Conservation (phyloP, 805 yeast genomes). For the Sugiyamaella chiloensis region DNA sequence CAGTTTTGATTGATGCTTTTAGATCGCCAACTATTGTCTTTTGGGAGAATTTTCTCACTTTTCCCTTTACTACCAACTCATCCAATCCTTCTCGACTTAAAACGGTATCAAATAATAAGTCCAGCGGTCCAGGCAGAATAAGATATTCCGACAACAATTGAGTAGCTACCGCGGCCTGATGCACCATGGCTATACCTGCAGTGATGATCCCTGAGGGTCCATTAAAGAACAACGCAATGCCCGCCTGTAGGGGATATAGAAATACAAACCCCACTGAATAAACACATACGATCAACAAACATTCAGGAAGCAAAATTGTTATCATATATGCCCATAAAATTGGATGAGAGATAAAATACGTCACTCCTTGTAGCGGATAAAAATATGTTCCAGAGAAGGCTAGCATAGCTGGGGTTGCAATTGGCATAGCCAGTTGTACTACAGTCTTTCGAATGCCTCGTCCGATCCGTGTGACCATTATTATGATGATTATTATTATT, state of each 20-base stretch:
- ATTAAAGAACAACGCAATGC: constrained; percentile 40
- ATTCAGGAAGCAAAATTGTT: constrained; percentile 46
- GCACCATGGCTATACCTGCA: constrained; percentile 45
- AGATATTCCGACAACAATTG: constrained; percentile 41
- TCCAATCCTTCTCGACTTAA: constrained; percentile 45
- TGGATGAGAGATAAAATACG: constrained; percentile 41
- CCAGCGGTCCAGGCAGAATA: constrained; percentile 48
- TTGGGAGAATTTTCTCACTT: constrained; percentile 35
- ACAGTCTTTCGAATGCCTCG: too few species aligned
- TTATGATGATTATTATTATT: too few species aligned
- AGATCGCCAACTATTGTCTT: constrained; percentile 32
- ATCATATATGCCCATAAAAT: constrained; percentile 47
- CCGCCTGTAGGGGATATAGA: constrained; percentile 46
- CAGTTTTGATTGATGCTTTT: constrained; percentile 31
- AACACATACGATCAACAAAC: constrained; percentile 38
- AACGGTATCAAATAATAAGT: constrained; percentile 46
- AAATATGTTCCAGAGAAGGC: constrained; percentile 27
- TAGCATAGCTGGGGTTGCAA: constrained; percentile 26
- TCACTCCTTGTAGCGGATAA: constrained; percentile 41
- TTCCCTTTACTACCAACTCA: constrained; percentile 42
- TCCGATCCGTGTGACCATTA: too few species aligned
- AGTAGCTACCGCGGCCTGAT: constrained; percentile 43
- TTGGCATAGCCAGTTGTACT: constrained; percentile 20
- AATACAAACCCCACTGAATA: constrained; percentile 37
- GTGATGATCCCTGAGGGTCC: constrained; percentile 52